Evolutionary conservation across 352 stramenopile genomes (phyloP).

Genomic region (Pythium aristosporum): DNA sequence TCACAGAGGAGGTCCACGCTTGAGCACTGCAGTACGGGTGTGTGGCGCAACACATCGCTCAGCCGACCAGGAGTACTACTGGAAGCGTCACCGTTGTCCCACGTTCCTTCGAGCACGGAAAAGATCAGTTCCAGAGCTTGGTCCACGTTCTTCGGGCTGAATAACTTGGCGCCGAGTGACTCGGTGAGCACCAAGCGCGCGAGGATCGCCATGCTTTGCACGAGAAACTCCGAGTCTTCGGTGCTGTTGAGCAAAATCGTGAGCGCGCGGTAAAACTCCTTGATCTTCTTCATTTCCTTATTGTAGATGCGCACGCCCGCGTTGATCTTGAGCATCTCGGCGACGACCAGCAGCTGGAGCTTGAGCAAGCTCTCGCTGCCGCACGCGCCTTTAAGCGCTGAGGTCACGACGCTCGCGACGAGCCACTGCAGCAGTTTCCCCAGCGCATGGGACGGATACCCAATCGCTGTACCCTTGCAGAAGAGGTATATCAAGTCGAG

Average conservation of each 20-base stretch:
- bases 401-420: constrained; percentile 40
- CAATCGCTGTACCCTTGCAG: constrained; percentile 45
- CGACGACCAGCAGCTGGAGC: constrained; percentile 63
- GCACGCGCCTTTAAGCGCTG: constrained; percentile 39
- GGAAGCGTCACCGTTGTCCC: constrained; percentile 32
- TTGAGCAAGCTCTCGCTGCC: constrained; percentile 57
- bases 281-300: constrained; percentile 79
- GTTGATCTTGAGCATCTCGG: constrained; percentile 67
- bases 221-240: constrained; percentile 66
- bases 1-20: constrained; percentile 73
- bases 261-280: constrained; percentile 78
- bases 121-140: constrained; percentile 73
- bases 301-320: constrained; percentile 72
- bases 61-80: constrained; percentile 20
- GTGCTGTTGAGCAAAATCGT: constrained; percentile 83
- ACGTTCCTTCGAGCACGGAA: constrained; percentile 65
- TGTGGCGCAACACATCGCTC: constrained; percentile 24
- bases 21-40: constrained; percentile 46
- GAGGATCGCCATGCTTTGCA: constrained; percentile 79
- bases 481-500: constrained; percentile 68
- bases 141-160: constrained; percentile 79
- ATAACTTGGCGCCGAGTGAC: constrained; percentile 75
- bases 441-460: constrained; percentile 70
- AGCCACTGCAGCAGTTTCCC: constrained; percentile 73
- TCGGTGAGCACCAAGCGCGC: constrained; percentile 70